Evolutionary conservation across 2,329 filamentous ascomycete species (phyloP).

Genomic region (Trichoderma guizhouense): DNA sequence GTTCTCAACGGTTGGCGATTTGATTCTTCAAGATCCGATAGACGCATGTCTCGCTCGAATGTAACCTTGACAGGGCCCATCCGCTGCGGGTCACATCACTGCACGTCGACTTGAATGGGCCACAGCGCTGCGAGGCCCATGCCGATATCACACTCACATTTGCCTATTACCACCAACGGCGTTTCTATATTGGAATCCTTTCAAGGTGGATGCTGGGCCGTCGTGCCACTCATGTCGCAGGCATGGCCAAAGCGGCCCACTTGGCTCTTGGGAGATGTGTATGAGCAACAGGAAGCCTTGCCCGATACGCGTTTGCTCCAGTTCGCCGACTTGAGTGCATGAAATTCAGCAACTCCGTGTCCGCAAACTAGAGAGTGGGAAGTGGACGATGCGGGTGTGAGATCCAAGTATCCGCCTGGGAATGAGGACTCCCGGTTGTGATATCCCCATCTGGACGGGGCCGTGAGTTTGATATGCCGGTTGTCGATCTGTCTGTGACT

Average conservation of each 20-base stretch:
- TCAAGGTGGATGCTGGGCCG: neutral
- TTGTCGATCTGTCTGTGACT: conserved; percentile 16
- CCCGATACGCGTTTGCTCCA: conserved; percentile 1
- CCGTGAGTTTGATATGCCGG: conserved; percentile 1
- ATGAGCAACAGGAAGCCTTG: neutral
- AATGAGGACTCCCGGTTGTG: neutral
- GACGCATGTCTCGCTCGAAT: conserved; percentile 1
- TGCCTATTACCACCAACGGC: neutral
- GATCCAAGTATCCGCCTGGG: conserved; percentile 1
- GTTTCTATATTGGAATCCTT: neutral
- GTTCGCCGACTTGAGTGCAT: conserved; percentile 10
- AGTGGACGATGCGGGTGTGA: neutral
- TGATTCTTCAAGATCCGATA: conserved; percentile 10
- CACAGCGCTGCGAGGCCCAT: neutral
- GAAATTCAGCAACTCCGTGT: neutral
- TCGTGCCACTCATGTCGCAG: conserved; percentile 4
- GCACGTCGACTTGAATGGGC: neutral
- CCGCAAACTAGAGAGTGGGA: neutral
- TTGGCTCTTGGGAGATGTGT: neutral
- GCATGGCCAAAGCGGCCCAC: neutral
- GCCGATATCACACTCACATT: conserved; percentile 3
- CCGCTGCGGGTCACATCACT: conserved; percentile 2
- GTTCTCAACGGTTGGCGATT: neutral
- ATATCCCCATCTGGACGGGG: conserved; percentile 1
- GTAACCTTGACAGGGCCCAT: neutral